These are phyloP conservation scores for Abelmoschus esculentus DNA, from an alignment of 345 rosid genomes.

Conservation along the genomic window DNA sequence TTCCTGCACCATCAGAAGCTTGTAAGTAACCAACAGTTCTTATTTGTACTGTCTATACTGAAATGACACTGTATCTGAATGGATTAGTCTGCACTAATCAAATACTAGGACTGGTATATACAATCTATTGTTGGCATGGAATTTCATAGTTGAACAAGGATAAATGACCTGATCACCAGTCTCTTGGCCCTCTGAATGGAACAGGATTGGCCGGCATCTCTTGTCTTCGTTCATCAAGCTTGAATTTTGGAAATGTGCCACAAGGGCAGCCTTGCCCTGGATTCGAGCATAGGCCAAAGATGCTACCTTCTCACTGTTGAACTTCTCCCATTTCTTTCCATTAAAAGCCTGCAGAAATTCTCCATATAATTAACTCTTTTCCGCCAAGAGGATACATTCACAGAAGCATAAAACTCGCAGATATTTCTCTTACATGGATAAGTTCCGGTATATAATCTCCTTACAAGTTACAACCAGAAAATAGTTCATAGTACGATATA, in stretches of 20 bases:
- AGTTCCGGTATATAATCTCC: background rate
- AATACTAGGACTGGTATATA: background rate
- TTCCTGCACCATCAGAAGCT: slow-evolving; percentile 42
- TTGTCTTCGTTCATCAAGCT: slow-evolving; percentile 81
- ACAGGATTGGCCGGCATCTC: slow-evolving; percentile 66
- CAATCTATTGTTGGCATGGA: background rate
- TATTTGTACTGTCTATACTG: background rate
- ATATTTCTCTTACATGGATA: background rate
- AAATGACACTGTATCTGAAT: background rate
- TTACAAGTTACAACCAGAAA: background rate
- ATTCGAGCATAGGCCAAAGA: slow-evolving; percentile 84
- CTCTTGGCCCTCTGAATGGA: slow-evolving; percentile 58
- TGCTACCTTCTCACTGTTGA: slow-evolving; percentile 92
- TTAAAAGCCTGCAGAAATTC: slow-evolving; percentile 54
- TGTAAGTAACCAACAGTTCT: background rate
- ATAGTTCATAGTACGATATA: background rate
- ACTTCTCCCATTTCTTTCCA: slow-evolving; percentile 95
- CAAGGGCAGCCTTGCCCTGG: slow-evolving; percentile 90
- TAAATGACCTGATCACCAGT: slow-evolving; percentile 47
- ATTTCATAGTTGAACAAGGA: background rate
- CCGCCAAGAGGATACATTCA: background rate
- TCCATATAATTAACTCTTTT: slow-evolving; percentile 9
- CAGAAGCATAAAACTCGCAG: background rate
- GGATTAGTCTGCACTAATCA: background rate
- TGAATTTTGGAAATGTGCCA: slow-evolving; percentile 80